phyloP scores from a whole-genome alignment of 2,329 filamentous ascomycete species.

The Beauveria sp. region DNA sequence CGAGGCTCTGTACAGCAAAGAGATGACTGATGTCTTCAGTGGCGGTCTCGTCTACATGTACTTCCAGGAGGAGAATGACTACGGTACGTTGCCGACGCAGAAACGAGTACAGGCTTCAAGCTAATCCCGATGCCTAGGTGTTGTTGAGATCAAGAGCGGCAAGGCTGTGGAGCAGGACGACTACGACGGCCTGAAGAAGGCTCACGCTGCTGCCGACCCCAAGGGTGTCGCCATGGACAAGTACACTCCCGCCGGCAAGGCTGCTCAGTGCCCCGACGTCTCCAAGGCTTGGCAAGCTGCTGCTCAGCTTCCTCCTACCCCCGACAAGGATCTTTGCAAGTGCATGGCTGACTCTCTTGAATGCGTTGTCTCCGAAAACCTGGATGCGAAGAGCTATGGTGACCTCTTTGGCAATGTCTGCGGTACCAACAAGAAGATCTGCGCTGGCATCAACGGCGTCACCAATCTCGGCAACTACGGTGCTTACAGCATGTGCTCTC shows the following conservation, averaged over 20 bases:
- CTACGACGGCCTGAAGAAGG: constrained; percentile 63
- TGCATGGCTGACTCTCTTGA: constrained; percentile 74
- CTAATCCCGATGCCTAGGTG: constrained; percentile 36
- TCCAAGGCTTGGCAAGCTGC: constrained; percentile 53
- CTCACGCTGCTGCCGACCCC: constrained; percentile 62
- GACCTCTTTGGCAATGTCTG: constrained; percentile 70
- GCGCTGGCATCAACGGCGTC: constrained; percentile 62
- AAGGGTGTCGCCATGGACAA: constrained; percentile 54
- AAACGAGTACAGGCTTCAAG: background rate
- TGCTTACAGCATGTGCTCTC: constrained; percentile 68
- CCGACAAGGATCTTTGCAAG: constrained; percentile 69
- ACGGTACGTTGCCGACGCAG: constrained; percentile 46
- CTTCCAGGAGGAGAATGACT: constrained; percentile 85
- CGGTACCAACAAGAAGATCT: constrained; percentile 46
- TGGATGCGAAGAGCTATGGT: constrained; percentile 52
- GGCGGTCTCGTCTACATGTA: constrained; percentile 99
- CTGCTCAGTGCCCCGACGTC: constrained; percentile 63
- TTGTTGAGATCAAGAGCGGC: constrained; percentile 49
- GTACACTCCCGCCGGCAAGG: constrained; percentile 69
- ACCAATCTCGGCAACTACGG: constrained; percentile 63
- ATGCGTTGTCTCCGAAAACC: constrained; percentile 57
- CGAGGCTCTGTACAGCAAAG: constrained; percentile 63
- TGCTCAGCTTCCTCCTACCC: constrained; percentile 67
- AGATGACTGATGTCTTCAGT: constrained; percentile 85
- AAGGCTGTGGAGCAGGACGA: constrained; percentile 59